Conservation (phyloP, 441 rosid species). For the Populus hybrid region DNA sequence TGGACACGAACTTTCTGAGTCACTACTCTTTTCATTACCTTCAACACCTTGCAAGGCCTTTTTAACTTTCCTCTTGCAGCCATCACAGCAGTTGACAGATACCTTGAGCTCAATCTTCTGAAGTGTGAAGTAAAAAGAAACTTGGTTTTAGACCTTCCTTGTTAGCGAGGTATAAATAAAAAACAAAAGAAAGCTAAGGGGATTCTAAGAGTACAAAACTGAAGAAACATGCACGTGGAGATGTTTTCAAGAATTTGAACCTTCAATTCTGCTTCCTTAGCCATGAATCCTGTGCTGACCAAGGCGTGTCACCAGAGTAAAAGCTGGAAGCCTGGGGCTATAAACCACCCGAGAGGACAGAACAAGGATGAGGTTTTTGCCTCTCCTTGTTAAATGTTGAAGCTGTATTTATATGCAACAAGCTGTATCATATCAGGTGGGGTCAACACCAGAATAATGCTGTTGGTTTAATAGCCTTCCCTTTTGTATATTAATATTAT, state of each 20-base stretch:
- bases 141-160: not conserved
- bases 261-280: conserved; percentile 42
- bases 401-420: conserved; percentile 30
- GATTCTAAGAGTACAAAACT: not conserved
- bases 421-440: not conserved
- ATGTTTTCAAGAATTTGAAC: conserved; percentile 22
- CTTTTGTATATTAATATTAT: conserved; percentile 15
- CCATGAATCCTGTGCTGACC: conserved; percentile 29
- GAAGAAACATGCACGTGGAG: not conserved
- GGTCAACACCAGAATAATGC: conserved; percentile 8
- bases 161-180: not conserved
- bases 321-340: not conserved
- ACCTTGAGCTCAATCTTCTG: conserved; percentile 64
- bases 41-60: conserved; percentile 44
- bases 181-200: not conserved
- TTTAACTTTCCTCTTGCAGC: conserved; percentile 65
- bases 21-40: conserved; percentile 31
- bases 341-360: conserved; percentile 4
- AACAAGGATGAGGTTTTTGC: conserved; percentile 12
- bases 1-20: not conserved
- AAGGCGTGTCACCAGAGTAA: not conserved
- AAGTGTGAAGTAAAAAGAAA: conserved; percentile 7
- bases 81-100: conserved; percentile 57
- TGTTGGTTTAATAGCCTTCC: conserved; percentile 30
- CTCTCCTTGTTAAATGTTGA: conserved; percentile 6